These are phyloP conservation scores for Phyllosticta citriasiana DNA, from an alignment of 2,329 filamentous ascomycete species.

Conservation along the genomic window DNA sequence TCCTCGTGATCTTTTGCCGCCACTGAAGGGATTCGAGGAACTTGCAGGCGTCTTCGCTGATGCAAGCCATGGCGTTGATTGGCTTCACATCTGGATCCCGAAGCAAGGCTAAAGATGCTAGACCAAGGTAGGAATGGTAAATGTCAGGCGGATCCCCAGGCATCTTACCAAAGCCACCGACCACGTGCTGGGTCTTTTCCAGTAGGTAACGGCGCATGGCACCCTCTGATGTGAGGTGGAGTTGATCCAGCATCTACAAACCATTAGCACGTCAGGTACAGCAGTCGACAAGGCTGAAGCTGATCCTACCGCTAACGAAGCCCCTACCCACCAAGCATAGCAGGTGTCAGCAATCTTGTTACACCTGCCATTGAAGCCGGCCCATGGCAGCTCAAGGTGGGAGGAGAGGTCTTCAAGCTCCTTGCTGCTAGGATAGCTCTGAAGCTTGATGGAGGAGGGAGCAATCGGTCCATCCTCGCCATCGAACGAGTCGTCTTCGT, in stretches of 20 bases:
- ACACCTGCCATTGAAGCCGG: slow-evolving; percentile 80
- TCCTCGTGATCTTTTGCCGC: slow-evolving; percentile 21
- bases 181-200: slow-evolving; percentile 73
- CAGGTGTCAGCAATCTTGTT: slow-evolving; percentile 94
- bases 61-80: slow-evolving; percentile 67
- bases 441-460: slow-evolving; percentile 28
- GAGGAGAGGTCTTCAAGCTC: not conserved
- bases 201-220: slow-evolving; percentile 70
- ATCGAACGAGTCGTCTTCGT: slow-evolving; percentile 33
- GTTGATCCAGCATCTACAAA: slow-evolving; percentile 15
- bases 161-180: slow-evolving; percentile 44
- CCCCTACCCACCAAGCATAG: slow-evolving; percentile 87
- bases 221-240: slow-evolving; percentile 29
- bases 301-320: slow-evolving; percentile 37
- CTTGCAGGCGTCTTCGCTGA: slow-evolving; percentile 48
- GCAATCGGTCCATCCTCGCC: slow-evolving; percentile 29
- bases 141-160: slow-evolving; percentile 50
- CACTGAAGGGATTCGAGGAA: slow-evolving; percentile 27
- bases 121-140: slow-evolving; percentile 80
- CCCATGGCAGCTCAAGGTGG: slow-evolving; percentile 29
- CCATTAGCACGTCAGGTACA: slow-evolving; percentile 34
- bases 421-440: slow-evolving; percentile 17
- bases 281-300: not conserved
- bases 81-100: slow-evolving; percentile 58
- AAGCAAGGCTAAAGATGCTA: slow-evolving; percentile 68